Conservation (phyloP, 768 basidiomycete species). For the Holtermannia corniformis region DNA sequence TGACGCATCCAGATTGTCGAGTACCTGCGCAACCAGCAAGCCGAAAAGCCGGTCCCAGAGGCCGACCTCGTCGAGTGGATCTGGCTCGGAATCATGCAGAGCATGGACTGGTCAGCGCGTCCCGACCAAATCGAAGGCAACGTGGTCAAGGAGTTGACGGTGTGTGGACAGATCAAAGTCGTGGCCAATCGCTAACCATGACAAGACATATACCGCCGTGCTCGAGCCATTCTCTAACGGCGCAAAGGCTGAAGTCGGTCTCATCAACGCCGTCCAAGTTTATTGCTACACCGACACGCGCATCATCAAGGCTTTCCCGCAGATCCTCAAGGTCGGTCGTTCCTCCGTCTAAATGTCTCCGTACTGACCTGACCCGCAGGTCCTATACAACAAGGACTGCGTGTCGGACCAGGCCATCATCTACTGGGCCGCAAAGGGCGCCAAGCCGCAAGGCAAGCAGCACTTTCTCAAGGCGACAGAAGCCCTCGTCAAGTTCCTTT, state of each 20-base stretch:
- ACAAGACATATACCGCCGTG: slow-evolving; percentile 71
- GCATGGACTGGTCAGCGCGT: slow-evolving; percentile 78
- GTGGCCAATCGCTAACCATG: neutral
- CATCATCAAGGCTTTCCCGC: slow-evolving; percentile 87
- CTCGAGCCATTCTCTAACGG: slow-evolving; percentile 82
- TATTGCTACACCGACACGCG: slow-evolving; percentile 96
- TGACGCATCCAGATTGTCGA: slow-evolving; percentile 55
- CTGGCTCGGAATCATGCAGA: slow-evolving; percentile 83
- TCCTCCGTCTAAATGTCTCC: slow-evolving; percentile 16
- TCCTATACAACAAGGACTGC: slow-evolving; percentile 92
- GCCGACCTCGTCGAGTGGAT: slow-evolving; percentile 75
- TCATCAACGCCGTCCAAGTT: slow-evolving; percentile 90
- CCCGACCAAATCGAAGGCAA: slow-evolving; percentile 86
- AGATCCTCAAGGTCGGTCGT: slow-evolving; percentile 93
- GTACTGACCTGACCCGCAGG: slow-evolving; percentile 50
- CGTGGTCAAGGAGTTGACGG: slow-evolving; percentile 78
- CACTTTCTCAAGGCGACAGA: slow-evolving; percentile 86
- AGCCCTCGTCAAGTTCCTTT: slow-evolving; percentile 86
- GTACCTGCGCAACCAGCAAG: slow-evolving; percentile 60
- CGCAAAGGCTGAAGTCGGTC: slow-evolving; percentile 80
- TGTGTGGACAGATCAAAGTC: slow-evolving; percentile 43
- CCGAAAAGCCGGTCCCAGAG: slow-evolving; percentile 74
- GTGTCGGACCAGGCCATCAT: slow-evolving; percentile 92
- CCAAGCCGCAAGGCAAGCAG: slow-evolving; percentile 88
- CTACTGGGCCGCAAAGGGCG: slow-evolving; percentile 96